These are phyloP conservation scores for Ceratocystis colombiana DNA, from an alignment of 2,329 filamentous ascomycete genomes.

Conservation along the genomic window DNA sequence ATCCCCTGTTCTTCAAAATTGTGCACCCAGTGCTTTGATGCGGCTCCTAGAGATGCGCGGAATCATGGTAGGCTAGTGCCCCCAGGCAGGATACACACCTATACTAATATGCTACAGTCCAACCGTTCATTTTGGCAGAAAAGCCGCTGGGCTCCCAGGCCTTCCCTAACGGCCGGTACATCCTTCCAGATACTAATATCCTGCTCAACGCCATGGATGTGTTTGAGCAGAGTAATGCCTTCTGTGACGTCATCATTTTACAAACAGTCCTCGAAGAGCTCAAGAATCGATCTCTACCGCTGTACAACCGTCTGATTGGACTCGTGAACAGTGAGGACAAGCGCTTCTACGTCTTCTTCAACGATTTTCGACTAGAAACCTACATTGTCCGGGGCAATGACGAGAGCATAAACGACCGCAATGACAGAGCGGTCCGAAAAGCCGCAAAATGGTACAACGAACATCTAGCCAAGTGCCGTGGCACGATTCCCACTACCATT, in stretches of 20 bases:
- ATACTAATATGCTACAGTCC: slow-evolving; percentile 35
- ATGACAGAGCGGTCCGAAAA: slow-evolving; percentile 79
- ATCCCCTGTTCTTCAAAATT: slow-evolving; percentile 93
- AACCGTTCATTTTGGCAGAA: slow-evolving; percentile 79
- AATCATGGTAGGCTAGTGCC: slow-evolving; percentile 54
- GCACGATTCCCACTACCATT: slow-evolving; percentile 63
- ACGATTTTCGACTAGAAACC: slow-evolving; percentile 91
- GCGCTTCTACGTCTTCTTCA: slow-evolving; percentile 97
- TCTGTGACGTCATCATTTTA: slow-evolving; percentile 92
- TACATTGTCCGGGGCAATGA: slow-evolving; percentile 63
- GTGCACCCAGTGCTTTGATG: slow-evolving; percentile 63
- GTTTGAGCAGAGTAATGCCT: slow-evolving; percentile 82
- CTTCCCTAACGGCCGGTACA: slow-evolving; percentile 81
- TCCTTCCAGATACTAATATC: slow-evolving; percentile 93
- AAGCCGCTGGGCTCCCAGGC: slow-evolving; percentile 72
- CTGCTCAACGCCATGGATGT: slow-evolving; percentile 93
- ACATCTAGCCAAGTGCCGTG: slow-evolving; percentile 60
- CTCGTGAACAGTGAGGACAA: slow-evolving; percentile 94
- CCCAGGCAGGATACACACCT: background rate
- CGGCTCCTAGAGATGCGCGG: slow-evolving; percentile 67
- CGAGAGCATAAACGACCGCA: slow-evolving; percentile 91
- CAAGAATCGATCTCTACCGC: slow-evolving; percentile 80
- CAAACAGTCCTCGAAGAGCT: slow-evolving; percentile 96
- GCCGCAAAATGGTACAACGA: slow-evolving; percentile 84
- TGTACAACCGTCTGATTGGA: slow-evolving; percentile 86